These are phyloP conservation scores for Lotus japonicus DNA, from an alignment of 306 rosid species.

Conservation along the genomic window DNA sequence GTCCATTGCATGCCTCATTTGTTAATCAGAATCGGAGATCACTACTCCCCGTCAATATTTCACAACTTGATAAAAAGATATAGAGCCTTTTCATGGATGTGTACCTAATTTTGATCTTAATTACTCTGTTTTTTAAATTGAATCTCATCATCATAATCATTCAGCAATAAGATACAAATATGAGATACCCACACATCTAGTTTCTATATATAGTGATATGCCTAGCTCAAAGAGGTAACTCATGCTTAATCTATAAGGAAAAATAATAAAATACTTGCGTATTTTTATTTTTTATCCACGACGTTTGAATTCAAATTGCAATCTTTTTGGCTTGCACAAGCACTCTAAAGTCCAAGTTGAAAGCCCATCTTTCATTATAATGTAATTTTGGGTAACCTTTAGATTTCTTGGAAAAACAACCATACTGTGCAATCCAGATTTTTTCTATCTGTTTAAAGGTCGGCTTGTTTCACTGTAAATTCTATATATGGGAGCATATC, in stretches of 20 bases:
- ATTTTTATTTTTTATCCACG: not conserved
- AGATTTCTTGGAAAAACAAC: not conserved
- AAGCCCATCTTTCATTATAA: not conserved
- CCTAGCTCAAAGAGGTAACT: not conserved
- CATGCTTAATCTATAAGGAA: not conserved
- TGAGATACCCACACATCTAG: not conserved
- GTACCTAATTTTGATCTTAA: not conserved
- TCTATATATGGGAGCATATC: not conserved
- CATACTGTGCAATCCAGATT: not conserved
- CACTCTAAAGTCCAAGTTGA: not conserved
- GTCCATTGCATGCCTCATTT: not conserved
- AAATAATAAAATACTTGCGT: not conserved
- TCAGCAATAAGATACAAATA: not conserved
- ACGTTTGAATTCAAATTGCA: not conserved
- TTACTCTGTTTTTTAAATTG: not conserved
- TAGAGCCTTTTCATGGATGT: not conserved
- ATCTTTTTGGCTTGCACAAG: not conserved
- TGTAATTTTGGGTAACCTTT: not conserved
- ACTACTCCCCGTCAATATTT: too few relatives aligned
- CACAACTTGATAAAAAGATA: not conserved
- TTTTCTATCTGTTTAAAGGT: not conserved
- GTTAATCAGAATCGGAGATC: too few relatives aligned
- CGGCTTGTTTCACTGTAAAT: not conserved
- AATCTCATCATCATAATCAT: not conserved
- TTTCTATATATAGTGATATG: not conserved